phyloP scores from a whole-genome alignment of 768 basidiomycete genomes.

The Suillus hirtellus region DNA sequence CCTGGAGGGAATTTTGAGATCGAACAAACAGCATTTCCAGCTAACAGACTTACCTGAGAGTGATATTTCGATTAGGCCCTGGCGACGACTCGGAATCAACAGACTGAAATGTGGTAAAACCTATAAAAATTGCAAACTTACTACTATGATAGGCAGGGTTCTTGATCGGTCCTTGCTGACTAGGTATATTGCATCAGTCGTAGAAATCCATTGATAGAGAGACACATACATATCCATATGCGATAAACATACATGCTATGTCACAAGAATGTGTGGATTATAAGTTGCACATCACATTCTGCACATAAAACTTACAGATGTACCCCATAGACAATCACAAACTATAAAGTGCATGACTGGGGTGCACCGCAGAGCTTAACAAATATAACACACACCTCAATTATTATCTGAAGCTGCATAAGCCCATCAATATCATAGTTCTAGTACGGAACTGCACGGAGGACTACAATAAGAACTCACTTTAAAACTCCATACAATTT shows the following conservation, averaged over 20 bases:
- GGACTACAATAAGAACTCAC: background rate
- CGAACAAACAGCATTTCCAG: no score
- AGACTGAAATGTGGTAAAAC: background rate
- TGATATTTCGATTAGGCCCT: background rate
- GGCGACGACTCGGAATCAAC: background rate
- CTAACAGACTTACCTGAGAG: slow-evolving; percentile 4
- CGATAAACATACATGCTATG: slow-evolving; percentile 2
- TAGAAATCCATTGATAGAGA: background rate
- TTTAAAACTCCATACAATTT: slow-evolving; percentile 29
- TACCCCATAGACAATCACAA: background rate
- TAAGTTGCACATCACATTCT: background rate
- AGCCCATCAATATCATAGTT: background rate
- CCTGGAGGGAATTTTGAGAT: background rate
- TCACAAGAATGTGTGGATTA: background rate
- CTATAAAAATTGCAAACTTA: background rate
- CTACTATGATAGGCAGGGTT: background rate
- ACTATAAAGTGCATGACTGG: background rate
- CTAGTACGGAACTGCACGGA: background rate
- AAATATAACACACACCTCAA: background rate
- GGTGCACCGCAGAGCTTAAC: background rate
- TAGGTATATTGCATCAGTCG: background rate
- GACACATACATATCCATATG: slow-evolving; percentile 10
- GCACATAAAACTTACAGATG: background rate
- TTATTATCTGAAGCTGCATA: background rate
- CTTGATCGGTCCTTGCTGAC: slow-evolving; percentile 4